Evolutionary conservation across 2,329 filamentous ascomycete genomes (phyloP).

Genomic region (Aspergillaceae sp.): DNA sequence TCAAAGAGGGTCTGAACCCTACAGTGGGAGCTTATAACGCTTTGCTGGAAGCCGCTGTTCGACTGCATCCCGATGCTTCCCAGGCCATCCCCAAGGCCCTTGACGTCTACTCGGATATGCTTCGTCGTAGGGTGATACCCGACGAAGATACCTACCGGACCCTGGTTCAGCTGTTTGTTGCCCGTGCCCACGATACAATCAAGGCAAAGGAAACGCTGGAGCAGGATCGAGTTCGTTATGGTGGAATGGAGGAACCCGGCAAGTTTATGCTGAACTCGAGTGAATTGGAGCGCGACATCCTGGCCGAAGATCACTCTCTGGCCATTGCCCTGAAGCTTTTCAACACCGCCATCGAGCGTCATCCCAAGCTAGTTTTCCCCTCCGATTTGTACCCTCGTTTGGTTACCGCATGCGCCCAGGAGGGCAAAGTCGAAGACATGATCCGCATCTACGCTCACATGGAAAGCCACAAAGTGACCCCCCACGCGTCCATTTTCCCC

Average conservation of each 20-base stretch:
- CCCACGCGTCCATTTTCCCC: constrained; percentile 75
- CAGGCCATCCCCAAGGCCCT: constrained; percentile 85
- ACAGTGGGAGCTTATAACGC: constrained; percentile 86
- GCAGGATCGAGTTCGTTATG: constrained; percentile 73
- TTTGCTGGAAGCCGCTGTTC: constrained; percentile 73
- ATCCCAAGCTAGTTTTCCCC: constrained; percentile 57
- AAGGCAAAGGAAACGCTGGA: constrained; percentile 65
- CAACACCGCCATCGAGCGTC: constrained; percentile 59
- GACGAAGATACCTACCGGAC: constrained; percentile 82
- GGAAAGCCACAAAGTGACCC: constrained; percentile 65
- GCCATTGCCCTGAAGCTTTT: constrained; percentile 80
- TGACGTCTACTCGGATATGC: constrained; percentile 95
- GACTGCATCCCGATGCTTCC: constrained; percentile 67
- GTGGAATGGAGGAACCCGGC: constrained; percentile 72
- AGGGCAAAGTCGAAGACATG: constrained; percentile 79
- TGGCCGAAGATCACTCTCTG: constrained; percentile 79
- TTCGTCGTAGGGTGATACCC: constrained; percentile 70
- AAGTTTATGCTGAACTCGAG: constrained; percentile 84
- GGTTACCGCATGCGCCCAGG: constrained; percentile 76
- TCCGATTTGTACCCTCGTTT: constrained; percentile 76
- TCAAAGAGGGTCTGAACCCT: constrained; percentile 71
- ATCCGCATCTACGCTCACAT: constrained; percentile 84
- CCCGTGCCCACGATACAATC: constrained; percentile 69
- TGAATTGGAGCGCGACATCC: constrained; percentile 76
- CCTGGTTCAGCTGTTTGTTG: constrained; percentile 71